Percentiles rank a stretch among this genome's conserved stretches.
phyloP scores from a whole-genome alignment of 1,139 yeast species.

The Blastobotrys niveus region DNA sequence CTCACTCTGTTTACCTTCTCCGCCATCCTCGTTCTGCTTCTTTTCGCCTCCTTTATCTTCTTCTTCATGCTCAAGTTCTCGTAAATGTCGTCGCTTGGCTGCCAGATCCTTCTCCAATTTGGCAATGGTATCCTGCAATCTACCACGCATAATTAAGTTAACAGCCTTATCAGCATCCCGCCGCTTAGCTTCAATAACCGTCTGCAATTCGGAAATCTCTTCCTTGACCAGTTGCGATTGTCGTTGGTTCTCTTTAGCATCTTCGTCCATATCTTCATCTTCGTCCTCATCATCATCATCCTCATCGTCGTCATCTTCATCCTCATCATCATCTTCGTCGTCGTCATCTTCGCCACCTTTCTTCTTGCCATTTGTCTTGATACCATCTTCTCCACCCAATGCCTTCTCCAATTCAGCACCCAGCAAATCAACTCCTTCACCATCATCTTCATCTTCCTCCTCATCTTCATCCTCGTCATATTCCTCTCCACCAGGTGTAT shows the following conservation, averaged over 20 bases:
- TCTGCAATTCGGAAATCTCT: slow-evolving; percentile 77
- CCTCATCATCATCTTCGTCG: slow-evolving; percentile 48
- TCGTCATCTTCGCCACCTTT: slow-evolving; percentile 43
- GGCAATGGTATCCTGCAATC: slow-evolving; percentile 75
- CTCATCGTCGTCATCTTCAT: slow-evolving; percentile 50
- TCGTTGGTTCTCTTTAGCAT: slow-evolving; percentile 44
- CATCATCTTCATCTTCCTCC: slow-evolving; percentile 27
- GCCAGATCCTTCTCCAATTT: slow-evolving; percentile 81
- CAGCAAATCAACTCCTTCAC: slow-evolving; percentile 26
- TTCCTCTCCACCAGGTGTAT: slow-evolving; percentile 25
- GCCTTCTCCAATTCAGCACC: slow-evolving; percentile 29
- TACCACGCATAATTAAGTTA: slow-evolving; percentile 80
- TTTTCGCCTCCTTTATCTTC: slow-evolving; percentile 7
- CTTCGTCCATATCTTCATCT: slow-evolving; percentile 42
- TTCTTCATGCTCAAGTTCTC: slow-evolving; percentile 18
- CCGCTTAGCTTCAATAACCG: slow-evolving; percentile 71
- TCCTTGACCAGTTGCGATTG: slow-evolving; percentile 76
- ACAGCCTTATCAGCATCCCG: slow-evolving; percentile 61
- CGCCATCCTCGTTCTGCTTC: slow-evolving; percentile 3
- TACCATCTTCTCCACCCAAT: slow-evolving; percentile 39
- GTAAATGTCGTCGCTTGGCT: slow-evolving; percentile 60
- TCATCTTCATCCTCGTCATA: slow-evolving; percentile 21
- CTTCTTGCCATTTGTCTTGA: slow-evolving; percentile 37
- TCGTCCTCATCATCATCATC: slow-evolving; percentile 50
- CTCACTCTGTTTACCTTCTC: not conserved